These are phyloP conservation scores for Fusarium xylarioides DNA, from an alignment of 2,329 filamentous ascomycete species.

Conservation along the genomic window DNA sequence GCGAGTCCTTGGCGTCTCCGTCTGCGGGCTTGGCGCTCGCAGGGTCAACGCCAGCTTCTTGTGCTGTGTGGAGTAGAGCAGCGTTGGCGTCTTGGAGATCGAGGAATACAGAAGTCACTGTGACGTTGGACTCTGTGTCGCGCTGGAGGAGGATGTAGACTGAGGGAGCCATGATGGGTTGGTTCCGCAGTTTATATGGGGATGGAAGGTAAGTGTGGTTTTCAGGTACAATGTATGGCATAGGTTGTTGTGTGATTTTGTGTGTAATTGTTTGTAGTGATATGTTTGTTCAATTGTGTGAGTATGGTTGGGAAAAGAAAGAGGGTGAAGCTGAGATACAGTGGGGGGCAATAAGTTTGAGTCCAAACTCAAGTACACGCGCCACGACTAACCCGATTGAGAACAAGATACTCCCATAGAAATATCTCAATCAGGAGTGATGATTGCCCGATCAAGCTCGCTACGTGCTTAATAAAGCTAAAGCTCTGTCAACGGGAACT, in stretches of 20 bases:
- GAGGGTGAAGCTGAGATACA: slow-evolving; percentile 15
- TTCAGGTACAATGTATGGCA: slow-evolving; percentile 11
- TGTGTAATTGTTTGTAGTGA: not conserved
- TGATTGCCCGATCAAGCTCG: too few species aligned
- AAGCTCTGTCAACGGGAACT: too few species aligned
- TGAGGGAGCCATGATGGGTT: slow-evolving; percentile 39
- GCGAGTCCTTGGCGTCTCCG: slow-evolving; percentile 16
- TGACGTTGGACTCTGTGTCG: slow-evolving; percentile 40
- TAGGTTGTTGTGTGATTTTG: not conserved
- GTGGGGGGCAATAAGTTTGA: too few species aligned
- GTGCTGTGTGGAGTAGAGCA: slow-evolving; percentile 44
- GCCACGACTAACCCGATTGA: too few species aligned
- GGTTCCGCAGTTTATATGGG: slow-evolving; percentile 6
- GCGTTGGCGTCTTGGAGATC: slow-evolving; percentile 49
- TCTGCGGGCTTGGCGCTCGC: slow-evolving; percentile 27
- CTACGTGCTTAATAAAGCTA: too few species aligned
- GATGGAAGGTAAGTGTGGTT: slow-evolving; percentile 16
- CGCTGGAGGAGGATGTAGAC: slow-evolving; percentile 48
- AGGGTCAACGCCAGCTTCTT: slow-evolving; percentile 41
- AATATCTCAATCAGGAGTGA: too few species aligned
- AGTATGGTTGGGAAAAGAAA: not conserved
- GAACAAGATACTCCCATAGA: too few species aligned
- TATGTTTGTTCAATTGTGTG: not conserved
- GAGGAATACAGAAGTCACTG: slow-evolving; percentile 46
- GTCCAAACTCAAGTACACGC: too few species aligned